Evolutionary conservation across 2,329 filamentous ascomycete species (phyloP), one percentile per base, ranked within the genome.

Genomic region (Penicillium sp.): DNA sequence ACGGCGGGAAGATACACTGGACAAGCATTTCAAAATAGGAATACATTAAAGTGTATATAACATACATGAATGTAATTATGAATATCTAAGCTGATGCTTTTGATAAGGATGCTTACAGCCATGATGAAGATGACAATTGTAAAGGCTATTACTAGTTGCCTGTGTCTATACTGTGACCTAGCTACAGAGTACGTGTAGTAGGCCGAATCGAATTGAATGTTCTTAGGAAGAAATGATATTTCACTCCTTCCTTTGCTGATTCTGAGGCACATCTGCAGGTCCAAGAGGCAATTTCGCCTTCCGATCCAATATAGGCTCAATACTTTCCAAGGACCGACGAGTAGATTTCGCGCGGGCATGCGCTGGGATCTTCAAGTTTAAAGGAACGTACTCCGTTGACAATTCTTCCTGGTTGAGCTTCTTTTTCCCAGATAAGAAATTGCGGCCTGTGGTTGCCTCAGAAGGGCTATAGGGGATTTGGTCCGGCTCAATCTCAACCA

Each of bases 281-380:
- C 51, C 33, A 8, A 53, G 51, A 37, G 33, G 51, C 19, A 53
- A 53, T 22, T 53, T 53, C 6, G 51, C 51, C 51, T 53, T 53
- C 13, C 51, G 51, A 16, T 53, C 51, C 51, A 42, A n/a, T 3
- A 53, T 30, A 25, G 33, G 51, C 51, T 38, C 22, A 28, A 53
- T 42, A n/a, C 10, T 2, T 19, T 53, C 19, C 35, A 53, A 28
- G 16, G 51, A 53, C n/a, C 51, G 51, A 8, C 51, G 33, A 10
- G 4, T 53, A 1, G 35, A 40, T 40, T 28, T 53, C 4, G 13
- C 35, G 4, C 51, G 22, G 2, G 51, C 51, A 53, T 53, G 19
- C 1, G 14, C 51, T 37, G 51, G 51, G 6, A 53, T 53, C 6
- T 25, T 26, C 51, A 22, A 40, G 16, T 40, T 42, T 35, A 53